These are phyloP conservation scores for Calonectria hawksworthii DNA, from an alignment of 2,329 filamentous ascomycete species.

Conservation along the genomic window DNA sequence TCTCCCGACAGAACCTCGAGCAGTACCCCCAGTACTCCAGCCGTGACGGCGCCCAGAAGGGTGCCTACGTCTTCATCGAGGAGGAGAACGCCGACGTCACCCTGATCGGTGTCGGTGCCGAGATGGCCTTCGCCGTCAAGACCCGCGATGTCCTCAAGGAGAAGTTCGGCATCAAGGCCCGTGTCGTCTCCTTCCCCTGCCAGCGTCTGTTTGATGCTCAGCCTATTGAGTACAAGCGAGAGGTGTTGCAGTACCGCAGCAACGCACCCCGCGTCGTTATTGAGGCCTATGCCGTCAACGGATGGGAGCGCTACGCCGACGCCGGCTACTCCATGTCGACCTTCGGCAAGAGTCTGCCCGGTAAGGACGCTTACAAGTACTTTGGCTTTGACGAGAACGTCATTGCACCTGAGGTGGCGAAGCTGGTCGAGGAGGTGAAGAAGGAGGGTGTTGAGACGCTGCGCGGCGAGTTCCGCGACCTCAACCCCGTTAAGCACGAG, in stretches of 20 bases:
- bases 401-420: slow-evolving; percentile 53
- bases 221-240: slow-evolving; percentile 58
- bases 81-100: slow-evolving; percentile 59
- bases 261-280: slow-evolving; percentile 68
- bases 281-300: slow-evolving; percentile 70
- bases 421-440: slow-evolving; percentile 47
- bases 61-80: slow-evolving; percentile 62
- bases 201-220: slow-evolving; percentile 60
- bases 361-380: slow-evolving; percentile 66
- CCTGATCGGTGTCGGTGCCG: slow-evolving; percentile 56
- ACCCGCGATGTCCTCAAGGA: slow-evolving; percentile 55
- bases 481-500: slow-evolving; percentile 42
- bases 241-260: slow-evolving; percentile 58
- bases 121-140: slow-evolving; percentile 51
- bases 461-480: slow-evolving; percentile 49
- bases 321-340: slow-evolving; percentile 66
- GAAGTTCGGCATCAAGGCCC: slow-evolving; percentile 53
- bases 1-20: slow-evolving; percentile 59
- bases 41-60: slow-evolving; percentile 58
- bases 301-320: slow-evolving; percentile 73
- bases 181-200: slow-evolving; percentile 61
- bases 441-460: slow-evolving; percentile 48
- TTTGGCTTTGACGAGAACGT: slow-evolving; percentile 68
- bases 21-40: slow-evolving; percentile 55
- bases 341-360: slow-evolving; percentile 70